A percentile compares a stretch with the other conserved stretches of the same genome.
phyloP scores from a whole-genome alignment of 1,284 basidiomycete genomes.

The Ceratobasidium sp. region DNA sequence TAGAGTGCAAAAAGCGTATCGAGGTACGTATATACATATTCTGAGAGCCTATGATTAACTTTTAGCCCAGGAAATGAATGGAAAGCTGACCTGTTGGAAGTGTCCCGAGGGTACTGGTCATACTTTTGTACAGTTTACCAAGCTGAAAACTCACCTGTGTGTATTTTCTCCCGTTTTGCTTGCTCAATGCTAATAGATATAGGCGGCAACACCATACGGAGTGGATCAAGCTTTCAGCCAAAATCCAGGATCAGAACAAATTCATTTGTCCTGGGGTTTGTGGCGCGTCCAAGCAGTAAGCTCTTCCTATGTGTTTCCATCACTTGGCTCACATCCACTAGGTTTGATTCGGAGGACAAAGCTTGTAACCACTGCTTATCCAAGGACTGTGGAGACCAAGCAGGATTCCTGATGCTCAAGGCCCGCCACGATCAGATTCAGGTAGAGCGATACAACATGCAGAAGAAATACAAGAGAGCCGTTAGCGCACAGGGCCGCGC shows the following conservation, averaged over 20 bases:
- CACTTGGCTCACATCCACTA: neutral
- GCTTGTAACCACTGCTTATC: neutral
- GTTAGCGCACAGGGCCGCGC: neutral
- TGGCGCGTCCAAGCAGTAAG: neutral
- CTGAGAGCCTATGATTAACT: neutral
- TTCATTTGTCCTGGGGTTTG: neutral
- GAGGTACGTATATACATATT: neutral
- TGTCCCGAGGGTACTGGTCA: neutral
- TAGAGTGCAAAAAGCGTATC: neutral
- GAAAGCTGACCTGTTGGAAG: too few relatives aligned
- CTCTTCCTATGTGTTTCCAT: neutral
- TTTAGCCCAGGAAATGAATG: too few relatives aligned
- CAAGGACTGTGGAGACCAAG: neutral
- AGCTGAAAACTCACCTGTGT: neutral
- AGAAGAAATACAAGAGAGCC: neutral
- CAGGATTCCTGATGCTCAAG: neutral
- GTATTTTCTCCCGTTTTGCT: neutral
- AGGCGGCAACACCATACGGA: neutral
- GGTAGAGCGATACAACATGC: neutral
- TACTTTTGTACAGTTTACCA: neutral
- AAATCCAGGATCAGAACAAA: neutral
- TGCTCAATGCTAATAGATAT: neutral
- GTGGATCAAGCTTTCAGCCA: neutral
- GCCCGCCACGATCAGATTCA: neutral
- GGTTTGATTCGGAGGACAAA: neutral